Percentiles rank a stretch among this genome's conserved stretches.
Conservation (phyloP, 306 rosid species). For the Quillaja saponaria region DNA sequence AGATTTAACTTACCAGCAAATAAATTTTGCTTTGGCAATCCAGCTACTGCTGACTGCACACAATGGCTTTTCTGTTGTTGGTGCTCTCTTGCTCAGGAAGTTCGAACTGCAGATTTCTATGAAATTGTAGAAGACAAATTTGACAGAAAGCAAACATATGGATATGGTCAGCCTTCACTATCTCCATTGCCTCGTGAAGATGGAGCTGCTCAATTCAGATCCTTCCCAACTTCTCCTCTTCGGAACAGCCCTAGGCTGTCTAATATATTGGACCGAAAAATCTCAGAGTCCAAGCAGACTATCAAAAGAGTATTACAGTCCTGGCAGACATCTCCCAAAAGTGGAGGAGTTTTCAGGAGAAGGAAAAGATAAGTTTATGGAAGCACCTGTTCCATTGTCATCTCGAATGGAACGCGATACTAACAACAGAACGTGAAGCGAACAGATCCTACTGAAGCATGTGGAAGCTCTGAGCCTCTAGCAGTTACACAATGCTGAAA, state of each 20-base stretch:
- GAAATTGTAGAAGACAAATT: slow-evolving; percentile 36
- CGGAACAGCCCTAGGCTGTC: slow-evolving; percentile 34
- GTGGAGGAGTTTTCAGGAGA: slow-evolving; percentile 24
- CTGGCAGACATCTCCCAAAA: slow-evolving; percentile 12
- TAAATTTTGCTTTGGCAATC: slow-evolving; percentile 42
- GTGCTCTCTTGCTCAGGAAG: slow-evolving; percentile 67
- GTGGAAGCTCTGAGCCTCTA: not conserved
- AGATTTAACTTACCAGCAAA: slow-evolving; percentile 47
- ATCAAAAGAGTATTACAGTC: slow-evolving; percentile 13
- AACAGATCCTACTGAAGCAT: not conserved
- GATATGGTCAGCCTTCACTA: slow-evolving; percentile 20
- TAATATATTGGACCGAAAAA: slow-evolving; percentile 24
- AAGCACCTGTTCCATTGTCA: slow-evolving; percentile 34
- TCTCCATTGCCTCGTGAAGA: slow-evolving; percentile 45
- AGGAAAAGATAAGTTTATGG: slow-evolving; percentile 31
- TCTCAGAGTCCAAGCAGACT: slow-evolving; percentile 15
- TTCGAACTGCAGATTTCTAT: slow-evolving; percentile 49
- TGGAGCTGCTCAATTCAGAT: slow-evolving; percentile 30
- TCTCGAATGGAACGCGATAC: slow-evolving; percentile 28
- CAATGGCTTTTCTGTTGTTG: slow-evolving; percentile 62
- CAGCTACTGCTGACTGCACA: slow-evolving; percentile 44
- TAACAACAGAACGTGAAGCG: slow-evolving; percentile 13
- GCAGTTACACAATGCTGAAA: too few relatives aligned
- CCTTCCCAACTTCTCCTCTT: slow-evolving; percentile 22
- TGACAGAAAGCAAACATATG: slow-evolving; percentile 19